Conservation (phyloP, 306 rosid genomes). For the Cucurbita moschata region DNA sequence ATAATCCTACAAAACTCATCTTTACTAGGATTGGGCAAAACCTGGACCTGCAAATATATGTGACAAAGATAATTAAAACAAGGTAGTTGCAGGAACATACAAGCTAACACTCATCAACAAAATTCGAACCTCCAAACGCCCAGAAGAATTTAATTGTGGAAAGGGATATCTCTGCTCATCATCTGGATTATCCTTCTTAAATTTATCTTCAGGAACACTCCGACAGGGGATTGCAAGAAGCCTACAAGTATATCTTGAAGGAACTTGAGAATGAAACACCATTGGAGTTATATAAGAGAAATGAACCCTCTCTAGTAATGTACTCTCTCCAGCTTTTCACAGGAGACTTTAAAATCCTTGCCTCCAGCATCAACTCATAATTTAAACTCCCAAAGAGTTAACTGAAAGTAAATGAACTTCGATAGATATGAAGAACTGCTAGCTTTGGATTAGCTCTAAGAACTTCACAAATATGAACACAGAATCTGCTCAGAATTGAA, state of each 20-base stretch:
- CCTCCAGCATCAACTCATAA: constrained; percentile 4
- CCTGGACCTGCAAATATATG: constrained; percentile 50
- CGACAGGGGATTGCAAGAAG: constrained; percentile 64
- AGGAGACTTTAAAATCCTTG: constrained; percentile 8
- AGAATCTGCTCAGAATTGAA: not conserved
- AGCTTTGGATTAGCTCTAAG: not conserved
- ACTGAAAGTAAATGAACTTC: not conserved
- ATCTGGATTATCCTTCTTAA: constrained; percentile 15
- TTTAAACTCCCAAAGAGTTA: not conserved
- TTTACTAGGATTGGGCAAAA: constrained; percentile 58
- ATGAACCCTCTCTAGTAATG: constrained; percentile 8
- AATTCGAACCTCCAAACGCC: constrained; percentile 77
- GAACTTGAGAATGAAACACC: constrained; percentile 68
- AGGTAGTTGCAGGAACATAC: not conserved
- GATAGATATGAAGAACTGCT: not conserved
- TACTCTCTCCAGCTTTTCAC: constrained; percentile 4
- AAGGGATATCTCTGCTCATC: constrained; percentile 39
- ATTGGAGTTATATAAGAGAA: constrained; percentile 15
- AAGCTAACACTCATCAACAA: not conserved
- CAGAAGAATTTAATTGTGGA: constrained; percentile 60
- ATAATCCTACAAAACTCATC: constrained; percentile 50
- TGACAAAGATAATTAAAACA: not conserved
- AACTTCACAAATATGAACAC: not conserved
- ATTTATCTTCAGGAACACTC: constrained; percentile 19
- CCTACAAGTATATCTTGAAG: constrained; percentile 55